These are phyloP conservation scores for Parathielavia hyrcaniae DNA, from an alignment of 495 filamentous ascomycete species.

Conservation along the genomic window DNA sequence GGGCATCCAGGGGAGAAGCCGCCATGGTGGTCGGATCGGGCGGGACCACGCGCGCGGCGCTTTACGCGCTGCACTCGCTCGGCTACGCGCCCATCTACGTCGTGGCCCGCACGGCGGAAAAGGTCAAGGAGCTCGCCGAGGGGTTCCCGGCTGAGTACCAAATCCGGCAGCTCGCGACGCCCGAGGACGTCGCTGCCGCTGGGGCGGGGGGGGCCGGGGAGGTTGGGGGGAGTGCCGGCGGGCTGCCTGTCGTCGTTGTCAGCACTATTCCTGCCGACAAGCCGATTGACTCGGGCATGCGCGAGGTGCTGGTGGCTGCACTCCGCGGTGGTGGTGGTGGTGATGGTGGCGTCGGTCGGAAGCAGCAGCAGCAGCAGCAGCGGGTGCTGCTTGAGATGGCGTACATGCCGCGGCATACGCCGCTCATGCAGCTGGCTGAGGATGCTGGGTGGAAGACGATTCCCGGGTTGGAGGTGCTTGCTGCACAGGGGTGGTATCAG, in stretches of 20 bases:
- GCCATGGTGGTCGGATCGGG: constrained; percentile 82
- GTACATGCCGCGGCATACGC: constrained; percentile 79
- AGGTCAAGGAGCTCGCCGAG: constrained; percentile 58
- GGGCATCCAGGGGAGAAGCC: constrained; percentile 31
- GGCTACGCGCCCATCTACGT: constrained; percentile 81
- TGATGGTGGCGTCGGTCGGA: too few species aligned
- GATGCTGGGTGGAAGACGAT: constrained; percentile 81
- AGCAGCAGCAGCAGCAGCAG: too few species aligned
- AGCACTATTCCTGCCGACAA: constrained; percentile 87
- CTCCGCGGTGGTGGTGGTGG: constrained; percentile 48
- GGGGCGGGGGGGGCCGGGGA: constrained; percentile 42
- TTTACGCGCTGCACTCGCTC: constrained; percentile 81
- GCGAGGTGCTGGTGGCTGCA: constrained; percentile 57
- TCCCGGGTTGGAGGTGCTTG: constrained; percentile 81
- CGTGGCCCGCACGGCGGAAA: constrained; percentile 66
- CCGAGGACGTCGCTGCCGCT: constrained; percentile 42
- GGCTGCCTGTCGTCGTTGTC: constrained; percentile 65
- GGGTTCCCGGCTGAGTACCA: constrained; percentile 72
- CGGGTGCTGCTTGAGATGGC: constrained; percentile 89
- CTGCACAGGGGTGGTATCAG: constrained; percentile 78
- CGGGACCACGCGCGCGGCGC: constrained; percentile 84
- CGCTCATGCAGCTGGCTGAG: constrained; percentile 77
- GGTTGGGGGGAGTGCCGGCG: neutral
- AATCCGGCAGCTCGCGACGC: constrained; percentile 55
- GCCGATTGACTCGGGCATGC: constrained; percentile 68